These are phyloP conservation scores for Decorospora gaudefroyi DNA, from an alignment of 2,329 filamentous ascomycete genomes.

Conservation along the genomic window DNA sequence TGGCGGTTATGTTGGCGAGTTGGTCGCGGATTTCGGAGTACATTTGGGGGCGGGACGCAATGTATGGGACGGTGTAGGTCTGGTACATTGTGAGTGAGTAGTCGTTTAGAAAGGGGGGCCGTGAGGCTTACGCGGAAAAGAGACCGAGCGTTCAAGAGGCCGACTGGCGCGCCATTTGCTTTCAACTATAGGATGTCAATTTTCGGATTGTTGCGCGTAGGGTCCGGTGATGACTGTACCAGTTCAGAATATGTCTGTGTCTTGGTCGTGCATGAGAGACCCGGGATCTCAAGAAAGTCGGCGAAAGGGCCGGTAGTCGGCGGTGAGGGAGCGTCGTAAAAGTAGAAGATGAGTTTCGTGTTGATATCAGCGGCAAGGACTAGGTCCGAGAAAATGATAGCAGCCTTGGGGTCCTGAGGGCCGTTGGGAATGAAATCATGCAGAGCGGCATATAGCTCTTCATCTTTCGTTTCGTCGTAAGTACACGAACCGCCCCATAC, in stretches of 20 bases:
- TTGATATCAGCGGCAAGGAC: constrained; percentile 10
- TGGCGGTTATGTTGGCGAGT: constrained; percentile 30
- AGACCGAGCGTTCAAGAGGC: constrained; percentile 18
- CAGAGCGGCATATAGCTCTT: constrained; percentile 41
- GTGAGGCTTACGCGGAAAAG: constrained; percentile 28
- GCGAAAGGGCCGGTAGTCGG: constrained; percentile 42
- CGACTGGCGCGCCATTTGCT: constrained; percentile 19
- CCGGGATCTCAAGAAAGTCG: constrained; percentile 39
- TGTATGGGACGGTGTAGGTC: constrained; percentile 34
- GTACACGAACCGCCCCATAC: constrained; percentile 49
- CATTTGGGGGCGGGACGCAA: constrained; percentile 36
- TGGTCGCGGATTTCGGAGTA: constrained; percentile 44
- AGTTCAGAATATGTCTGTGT: constrained; percentile 43
- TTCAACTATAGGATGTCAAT: constrained; percentile 16
- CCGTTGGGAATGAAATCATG: constrained; percentile 40
- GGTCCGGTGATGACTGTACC: constrained; percentile 20
- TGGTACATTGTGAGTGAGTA: constrained; percentile 6
- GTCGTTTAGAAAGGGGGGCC: constrained; percentile 7
- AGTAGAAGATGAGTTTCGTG: constrained; percentile 24
- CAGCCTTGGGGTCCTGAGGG: constrained; percentile 31
- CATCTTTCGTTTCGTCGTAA: constrained; percentile 36
- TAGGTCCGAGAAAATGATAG: constrained; percentile 29
- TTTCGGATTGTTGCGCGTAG: constrained; percentile 1
- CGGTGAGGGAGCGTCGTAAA: constrained; percentile 33
- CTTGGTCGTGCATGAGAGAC: constrained; percentile 25